These are phyloP conservation scores for Amanita pallidorosea DNA, from an alignment of 768 basidiomycete species.

Conservation along the genomic window DNA sequence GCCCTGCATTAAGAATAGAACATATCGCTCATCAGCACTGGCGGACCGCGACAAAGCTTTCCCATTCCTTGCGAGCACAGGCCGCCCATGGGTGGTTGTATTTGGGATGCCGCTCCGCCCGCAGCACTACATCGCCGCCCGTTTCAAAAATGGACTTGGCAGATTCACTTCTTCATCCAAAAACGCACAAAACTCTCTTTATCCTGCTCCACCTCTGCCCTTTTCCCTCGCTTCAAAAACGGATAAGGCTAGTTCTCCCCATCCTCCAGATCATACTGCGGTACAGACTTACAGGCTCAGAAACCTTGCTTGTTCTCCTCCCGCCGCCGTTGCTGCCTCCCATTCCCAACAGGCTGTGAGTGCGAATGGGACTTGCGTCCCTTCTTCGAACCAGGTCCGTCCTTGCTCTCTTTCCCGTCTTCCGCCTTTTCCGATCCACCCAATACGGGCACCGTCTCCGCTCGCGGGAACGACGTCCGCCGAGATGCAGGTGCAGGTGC, in stretches of 20 bases:
- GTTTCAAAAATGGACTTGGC: slow-evolving; percentile 74
- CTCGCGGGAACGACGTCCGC: slow-evolving; percentile 1
- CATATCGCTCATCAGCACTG: too few species aligned
- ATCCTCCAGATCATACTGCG: slow-evolving; percentile 60
- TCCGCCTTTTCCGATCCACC: slow-evolving; percentile 7
- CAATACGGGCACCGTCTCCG: slow-evolving; percentile 1
- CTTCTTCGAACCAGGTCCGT: background rate
- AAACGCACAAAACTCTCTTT: background rate
- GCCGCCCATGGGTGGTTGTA: background rate
- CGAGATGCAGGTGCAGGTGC: background rate
- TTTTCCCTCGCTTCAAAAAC: slow-evolving; percentile 53
- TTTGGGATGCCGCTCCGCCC: slow-evolving; percentile 1
- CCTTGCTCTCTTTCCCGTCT: background rate
- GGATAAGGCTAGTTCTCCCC: slow-evolving; percentile 84
- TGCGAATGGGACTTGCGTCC: background rate
- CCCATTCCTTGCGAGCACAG: background rate
- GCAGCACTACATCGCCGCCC: slow-evolving; percentile 16
- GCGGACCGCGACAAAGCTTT: background rate
- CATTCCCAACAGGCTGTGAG: background rate
- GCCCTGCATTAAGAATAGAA: too few species aligned
- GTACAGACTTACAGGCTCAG: slow-evolving; percentile 18
- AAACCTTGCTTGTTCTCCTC: too few species aligned
- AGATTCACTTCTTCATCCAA: slow-evolving; percentile 68
- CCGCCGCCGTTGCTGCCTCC: slow-evolving; percentile 7
- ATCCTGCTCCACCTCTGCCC: slow-evolving; percentile 12